Conservation (phyloP, 768 basidiomycete genomes). For the Suillus hirtellus region DNA sequence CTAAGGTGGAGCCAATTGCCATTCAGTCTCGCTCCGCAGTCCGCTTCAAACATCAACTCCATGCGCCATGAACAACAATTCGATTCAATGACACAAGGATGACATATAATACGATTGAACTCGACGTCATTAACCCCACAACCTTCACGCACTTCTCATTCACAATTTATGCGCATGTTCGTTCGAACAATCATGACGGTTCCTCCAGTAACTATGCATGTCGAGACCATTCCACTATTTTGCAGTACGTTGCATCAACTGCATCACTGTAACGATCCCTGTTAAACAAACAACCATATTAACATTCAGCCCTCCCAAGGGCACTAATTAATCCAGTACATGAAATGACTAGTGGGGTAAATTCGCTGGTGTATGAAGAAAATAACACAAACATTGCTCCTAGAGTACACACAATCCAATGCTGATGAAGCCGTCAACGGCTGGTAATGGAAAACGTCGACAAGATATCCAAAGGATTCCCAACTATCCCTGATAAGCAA, state of each 20-base stretch:
- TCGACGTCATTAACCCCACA: neutral
- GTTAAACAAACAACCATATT: neutral
- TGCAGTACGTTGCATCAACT: neutral
- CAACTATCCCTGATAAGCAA: conserved; percentile 83
- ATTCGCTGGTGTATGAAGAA: neutral
- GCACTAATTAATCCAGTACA: conserved; percentile 13
- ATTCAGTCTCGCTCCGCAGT: neutral
- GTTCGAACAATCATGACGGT: neutral
- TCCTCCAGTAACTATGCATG: neutral
- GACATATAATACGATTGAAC: neutral
- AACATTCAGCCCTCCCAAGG: conserved; percentile 11
- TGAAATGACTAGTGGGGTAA: conserved; percentile 3
- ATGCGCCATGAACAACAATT: neutral
- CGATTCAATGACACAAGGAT: neutral
- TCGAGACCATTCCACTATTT: neutral
- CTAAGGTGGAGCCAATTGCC: neutral
- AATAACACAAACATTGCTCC: neutral
- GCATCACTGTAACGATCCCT: neutral
- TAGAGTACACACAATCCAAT: conserved; percentile 1
- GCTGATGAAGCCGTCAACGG: conserved; percentile 1
- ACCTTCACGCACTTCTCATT: neutral
- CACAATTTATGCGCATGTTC: neutral
- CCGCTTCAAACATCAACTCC: neutral
- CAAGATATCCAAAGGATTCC: neutral
- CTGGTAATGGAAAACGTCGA: neutral